phyloP scores from a whole-genome alignment of 768 basidiomycete species.

The Boletus subparvulus region DNA sequence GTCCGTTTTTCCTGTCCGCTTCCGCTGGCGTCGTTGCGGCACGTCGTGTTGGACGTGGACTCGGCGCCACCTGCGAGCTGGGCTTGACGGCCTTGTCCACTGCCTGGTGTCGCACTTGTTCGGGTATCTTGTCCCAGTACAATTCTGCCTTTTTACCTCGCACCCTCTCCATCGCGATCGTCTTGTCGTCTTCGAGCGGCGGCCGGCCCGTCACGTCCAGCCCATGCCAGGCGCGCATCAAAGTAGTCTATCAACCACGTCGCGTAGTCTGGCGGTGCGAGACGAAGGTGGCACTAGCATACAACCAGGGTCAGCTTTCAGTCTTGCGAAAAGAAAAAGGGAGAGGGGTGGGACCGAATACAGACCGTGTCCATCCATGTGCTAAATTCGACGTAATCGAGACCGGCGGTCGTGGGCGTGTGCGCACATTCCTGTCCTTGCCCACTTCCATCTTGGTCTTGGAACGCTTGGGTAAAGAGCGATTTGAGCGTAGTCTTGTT shows the following conservation, averaged over 20 bases:
- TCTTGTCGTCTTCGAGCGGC: neutral
- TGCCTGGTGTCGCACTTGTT: too few species aligned
- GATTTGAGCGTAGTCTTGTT: slow-evolving; percentile 78
- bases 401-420: slow-evolving; percentile 27
- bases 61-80: too few species aligned
- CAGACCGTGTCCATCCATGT: slow-evolving; percentile 75
- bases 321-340: neutral
- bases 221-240: slow-evolving; percentile 35
- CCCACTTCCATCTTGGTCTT: neutral
- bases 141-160: too few species aligned
- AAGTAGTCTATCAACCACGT: slow-evolving; percentile 48
- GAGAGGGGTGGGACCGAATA: neutral
- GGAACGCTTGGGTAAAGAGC: slow-evolving; percentile 50
- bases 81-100: too few species aligned
- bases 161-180: too few species aligned
- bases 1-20: too few species aligned
- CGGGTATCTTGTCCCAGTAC: too few species aligned
- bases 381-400: slow-evolving; percentile 80
- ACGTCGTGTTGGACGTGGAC: too few species aligned
- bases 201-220: slow-evolving; percentile 52
- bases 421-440: neutral
- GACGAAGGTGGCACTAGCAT: slow-evolving; percentile 70
- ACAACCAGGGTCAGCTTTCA: neutral
- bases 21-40: too few species aligned
- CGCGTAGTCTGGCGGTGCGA: slow-evolving; percentile 53